phyloP scores from a whole-genome alignment of 805 yeast species.

The Zygosaccharomyces siamensis region DNA sequence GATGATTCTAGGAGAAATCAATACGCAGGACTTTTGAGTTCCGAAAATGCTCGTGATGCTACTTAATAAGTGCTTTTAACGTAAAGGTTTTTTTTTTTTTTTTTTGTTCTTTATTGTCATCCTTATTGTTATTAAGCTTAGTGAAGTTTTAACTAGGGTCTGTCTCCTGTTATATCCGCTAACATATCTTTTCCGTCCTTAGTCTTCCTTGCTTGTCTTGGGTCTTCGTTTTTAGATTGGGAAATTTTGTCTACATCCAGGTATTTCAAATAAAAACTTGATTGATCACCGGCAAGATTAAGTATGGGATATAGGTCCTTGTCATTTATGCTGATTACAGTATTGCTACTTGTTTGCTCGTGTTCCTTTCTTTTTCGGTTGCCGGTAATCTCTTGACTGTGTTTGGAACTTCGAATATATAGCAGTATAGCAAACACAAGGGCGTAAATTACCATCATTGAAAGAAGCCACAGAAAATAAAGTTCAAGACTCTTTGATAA shows the following conservation, averaged over 20 bases:
- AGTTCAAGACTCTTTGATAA: slow-evolving; percentile 1
- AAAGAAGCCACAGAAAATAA: slow-evolving; percentile 1
- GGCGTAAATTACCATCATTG: slow-evolving; percentile 1
- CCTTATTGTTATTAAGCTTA: not conserved
- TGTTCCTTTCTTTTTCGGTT: not conserved
- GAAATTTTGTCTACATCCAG: slow-evolving; percentile 35
- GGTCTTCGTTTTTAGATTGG: slow-evolving; percentile 55
- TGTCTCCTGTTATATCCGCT: not conserved
- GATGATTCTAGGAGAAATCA: slow-evolving; percentile 49
- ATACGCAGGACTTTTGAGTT: slow-evolving; percentile 29
- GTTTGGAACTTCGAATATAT: not conserved
- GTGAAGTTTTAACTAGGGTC: not conserved
- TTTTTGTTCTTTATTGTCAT: not conserved
- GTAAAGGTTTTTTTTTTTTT: not conserved
- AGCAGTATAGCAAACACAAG: not conserved
- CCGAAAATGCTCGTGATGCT: slow-evolving; percentile 32
- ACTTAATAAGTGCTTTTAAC: not conserved
- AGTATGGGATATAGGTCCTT: slow-evolving; percentile 6
- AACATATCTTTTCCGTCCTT: not conserved
- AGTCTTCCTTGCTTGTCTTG: slow-evolving; percentile 3
- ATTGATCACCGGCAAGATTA: slow-evolving; percentile 1
- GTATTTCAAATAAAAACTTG: slow-evolving; percentile 3
- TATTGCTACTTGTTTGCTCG: slow-evolving; percentile 1
- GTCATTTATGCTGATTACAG: slow-evolving; percentile 2
- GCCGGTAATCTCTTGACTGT: not conserved